These are phyloP conservation scores for Boletus holoroseus DNA, from an alignment of 1,284 basidiomycete species.

Conservation along the genomic window DNA sequence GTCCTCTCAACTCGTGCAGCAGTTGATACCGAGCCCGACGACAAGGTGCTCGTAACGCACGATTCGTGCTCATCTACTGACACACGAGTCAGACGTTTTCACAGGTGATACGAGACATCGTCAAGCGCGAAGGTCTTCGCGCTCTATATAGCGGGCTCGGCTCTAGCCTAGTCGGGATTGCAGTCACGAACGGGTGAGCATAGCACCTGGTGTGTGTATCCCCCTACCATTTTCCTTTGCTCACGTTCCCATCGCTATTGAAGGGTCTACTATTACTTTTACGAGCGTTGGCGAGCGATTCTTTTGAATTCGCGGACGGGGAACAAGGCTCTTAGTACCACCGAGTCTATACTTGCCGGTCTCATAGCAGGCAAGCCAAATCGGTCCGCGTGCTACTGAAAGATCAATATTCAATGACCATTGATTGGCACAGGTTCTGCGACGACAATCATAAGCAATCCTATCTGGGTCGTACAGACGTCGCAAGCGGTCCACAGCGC, in stretches of 20 bases:
- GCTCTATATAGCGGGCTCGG: conserved; percentile 88
- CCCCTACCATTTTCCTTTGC: neutral
- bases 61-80: neutral
- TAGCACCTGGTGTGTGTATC: conserved; percentile 12
- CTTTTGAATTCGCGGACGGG: conserved; percentile 55
- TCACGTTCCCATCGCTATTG: neutral
- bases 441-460: conserved; percentile 89
- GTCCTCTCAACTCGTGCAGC: conserved; percentile 92
- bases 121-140: conserved; percentile 79
- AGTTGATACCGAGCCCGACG: conserved; percentile 77
- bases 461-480: conserved; percentile 95
- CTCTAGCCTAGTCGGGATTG: conserved; percentile 87
- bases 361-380: conserved; percentile 67
- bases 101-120: conserved; percentile 65
- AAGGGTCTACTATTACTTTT: conserved; percentile 83
- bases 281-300: conserved; percentile 59
- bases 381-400: neutral
- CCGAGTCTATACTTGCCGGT: conserved; percentile 88
- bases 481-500: conserved; percentile 76
- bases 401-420: neutral
- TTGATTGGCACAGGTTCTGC: conserved; percentile 59
- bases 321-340: conserved; percentile 68
- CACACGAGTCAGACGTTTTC: conserved; percentile 41
- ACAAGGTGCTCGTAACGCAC: conserved; percentile 46
- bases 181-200: conserved; percentile 82